Evolutionary conservation across 176 grass and related monocot species (phyloP), one percentile per base, ranked within the genome.

Genomic region (Oryza meyeriana): DNA sequence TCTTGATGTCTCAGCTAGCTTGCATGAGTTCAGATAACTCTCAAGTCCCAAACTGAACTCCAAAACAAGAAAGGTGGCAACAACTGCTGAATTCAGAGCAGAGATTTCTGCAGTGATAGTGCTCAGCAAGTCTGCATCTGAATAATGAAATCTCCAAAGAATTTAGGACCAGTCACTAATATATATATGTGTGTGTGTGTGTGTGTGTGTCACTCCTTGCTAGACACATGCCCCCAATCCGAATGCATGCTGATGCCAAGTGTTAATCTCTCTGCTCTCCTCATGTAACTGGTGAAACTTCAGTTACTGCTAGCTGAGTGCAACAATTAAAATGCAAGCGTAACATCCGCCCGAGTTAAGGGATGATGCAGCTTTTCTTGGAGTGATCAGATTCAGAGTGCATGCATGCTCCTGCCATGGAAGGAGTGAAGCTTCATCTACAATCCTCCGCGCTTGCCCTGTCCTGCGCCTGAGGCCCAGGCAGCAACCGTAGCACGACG

Each of bases 311-410:
- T 3, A 35, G 66, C 25, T 61, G 67, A 81, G 69, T 25, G 28
- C 40, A 40, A 76, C 33, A 67, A 58, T 58, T 58, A 58, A 58
- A 58, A 39, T 50, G 59, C 13, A 38, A 12, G 36, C 72, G 79
- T 78, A 82, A 87, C 85, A 64, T 9, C 64, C 76, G 87, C 76
- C 76, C 44, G 70, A 61, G 47, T 72, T 65, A 74, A 62, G 79
- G 82, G 72, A 48, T 11, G 79, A 39, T 1, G 76, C 4, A 24
- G 75, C 86, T 35, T 88, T 85, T 38, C 84, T 79, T 69, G 25
- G 26, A 29, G 16, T 1, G 8, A 35, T 22, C 13, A 16, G 6
- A 84, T 34, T 40, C 39, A 40, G 39, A 40, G 10, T 40, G 81
- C 28, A 26, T 61, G n/a, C n/a, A 72, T 57, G 86, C 68, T 68